Base-by-base conservation (phyloP, 345 rosid species). In the Moringa oleifera region DNA sequence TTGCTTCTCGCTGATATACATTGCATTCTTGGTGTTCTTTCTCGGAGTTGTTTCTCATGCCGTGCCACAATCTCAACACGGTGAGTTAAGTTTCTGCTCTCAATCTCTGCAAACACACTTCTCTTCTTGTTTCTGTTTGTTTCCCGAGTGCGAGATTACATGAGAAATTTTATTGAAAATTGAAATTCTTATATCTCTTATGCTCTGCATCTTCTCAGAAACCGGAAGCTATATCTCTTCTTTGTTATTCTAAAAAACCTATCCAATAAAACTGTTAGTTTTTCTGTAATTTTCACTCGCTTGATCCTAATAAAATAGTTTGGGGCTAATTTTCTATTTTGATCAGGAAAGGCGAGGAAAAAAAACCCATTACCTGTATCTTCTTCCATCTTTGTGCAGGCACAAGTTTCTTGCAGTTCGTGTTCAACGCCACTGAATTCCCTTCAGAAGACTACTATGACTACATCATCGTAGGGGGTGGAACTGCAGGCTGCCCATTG, bases 401-500 rank as follows among this genome's bases (percentile, higher is more conserved):
- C 0, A 85, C 98, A 31, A 58, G 28, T 50, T 92, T 81, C 80
- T 69, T 76, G 71, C 80, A 76, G 68, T 87, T 89, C 61, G 81
- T 84, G 28, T 18, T 63, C 10, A 92, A 92, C 58, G 93, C 93
- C 10, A 85, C 95, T 0, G 81, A 79, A 5, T 84, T 89, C 33
- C 85, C 96, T 4, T 58, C 86, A 6, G 96, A 84, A 59, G 90
- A 88, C 57, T 83, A 78, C 70, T 93, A 90, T 57, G 97, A 93
- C 52, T 93, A 85, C 89, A 78, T 93, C 62, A 73, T 93, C 45
- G 84, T 88, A 8, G 98, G 97, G 55, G 97, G 96, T 12, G 98
- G 97, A 47, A 93, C 98, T 5, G 85, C 90, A 1, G 98, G 96
- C 25, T 90, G 98, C 64, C 98, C 97, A 41, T 56, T 93, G 59